These are phyloP conservation scores for Niveomyces coronatus DNA, from an alignment of 2,329 filamentous ascomycete genomes.

Conservation along the genomic window DNA sequence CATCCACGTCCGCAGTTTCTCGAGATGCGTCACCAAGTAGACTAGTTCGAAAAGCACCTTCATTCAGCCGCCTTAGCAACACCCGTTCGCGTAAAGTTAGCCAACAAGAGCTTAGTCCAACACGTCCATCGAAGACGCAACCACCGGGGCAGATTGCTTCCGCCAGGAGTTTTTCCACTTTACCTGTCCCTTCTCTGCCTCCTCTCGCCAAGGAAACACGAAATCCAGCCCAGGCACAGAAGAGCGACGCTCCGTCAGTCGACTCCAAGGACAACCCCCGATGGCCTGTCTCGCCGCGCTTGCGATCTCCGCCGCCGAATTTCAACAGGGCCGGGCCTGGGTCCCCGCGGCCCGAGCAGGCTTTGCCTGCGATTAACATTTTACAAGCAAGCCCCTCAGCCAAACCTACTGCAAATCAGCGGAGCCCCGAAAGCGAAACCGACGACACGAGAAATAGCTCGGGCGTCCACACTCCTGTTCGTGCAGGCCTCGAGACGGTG, in stretches of 20 bases:
- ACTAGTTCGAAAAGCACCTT: slow-evolving; percentile 25
- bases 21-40: slow-evolving; percentile 40
- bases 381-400: slow-evolving; percentile 39
- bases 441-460: slow-evolving; percentile 39
- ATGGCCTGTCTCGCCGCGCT: slow-evolving; percentile 68
- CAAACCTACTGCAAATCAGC: slow-evolving; percentile 30
- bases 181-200: slow-evolving; percentile 56
- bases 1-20: slow-evolving; percentile 27
- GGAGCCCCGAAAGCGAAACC: slow-evolving; percentile 39
- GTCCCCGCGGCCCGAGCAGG: slow-evolving; percentile 38
- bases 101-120: slow-evolving; percentile 52
- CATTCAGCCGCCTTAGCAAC: slow-evolving; percentile 24
- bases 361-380: slow-evolving; percentile 42
- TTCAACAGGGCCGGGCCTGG: slow-evolving; percentile 35
- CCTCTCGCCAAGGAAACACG: slow-evolving; percentile 47
- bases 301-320: slow-evolving; percentile 65
- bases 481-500: slow-evolving; percentile 73
- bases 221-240: slow-evolving; percentile 56
- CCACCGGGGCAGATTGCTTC: slow-evolving; percentile 51
- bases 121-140: slow-evolving; percentile 38
- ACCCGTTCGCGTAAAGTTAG: slow-evolving; percentile 56
- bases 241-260: slow-evolving; percentile 35
- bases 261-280: slow-evolving; percentile 50
- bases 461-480: slow-evolving; percentile 49
- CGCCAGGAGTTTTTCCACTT: slow-evolving; percentile 57